These are phyloP conservation scores for Eucalyptus shirleyi DNA, from an alignment of 345 rosid species.

Conservation along the genomic window DNA sequence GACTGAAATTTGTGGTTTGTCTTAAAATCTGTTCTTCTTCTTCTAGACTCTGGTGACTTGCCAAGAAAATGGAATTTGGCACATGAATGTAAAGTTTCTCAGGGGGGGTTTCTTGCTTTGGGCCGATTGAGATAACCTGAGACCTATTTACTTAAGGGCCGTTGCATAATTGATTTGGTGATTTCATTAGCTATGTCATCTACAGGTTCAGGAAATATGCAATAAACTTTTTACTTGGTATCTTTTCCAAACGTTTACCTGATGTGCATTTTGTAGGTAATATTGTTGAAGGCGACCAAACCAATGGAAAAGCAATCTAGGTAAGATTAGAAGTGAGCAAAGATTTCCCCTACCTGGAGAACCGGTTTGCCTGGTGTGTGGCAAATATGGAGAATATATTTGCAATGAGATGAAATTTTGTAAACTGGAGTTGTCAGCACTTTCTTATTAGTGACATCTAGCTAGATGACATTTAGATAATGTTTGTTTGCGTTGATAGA, in stretches of 20 bases:
- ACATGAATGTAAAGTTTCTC: background rate
- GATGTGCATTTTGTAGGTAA: constrained; percentile 3
- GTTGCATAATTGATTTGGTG: background rate
- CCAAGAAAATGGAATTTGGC: background rate
- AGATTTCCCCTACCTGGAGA: constrained; percentile 46
- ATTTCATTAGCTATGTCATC: background rate
- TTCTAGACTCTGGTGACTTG: background rate
- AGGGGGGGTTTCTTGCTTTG: background rate
- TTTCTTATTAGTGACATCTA: background rate
- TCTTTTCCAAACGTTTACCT: background rate
- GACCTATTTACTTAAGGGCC: background rate
- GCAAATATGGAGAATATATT: constrained; percentile 63
- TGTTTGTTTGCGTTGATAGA: constrained; percentile 18
- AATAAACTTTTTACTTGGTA: background rate
- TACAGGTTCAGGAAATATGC: background rate
- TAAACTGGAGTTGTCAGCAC: background rate
- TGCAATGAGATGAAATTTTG: constrained; percentile 36
- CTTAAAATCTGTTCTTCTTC: background rate
- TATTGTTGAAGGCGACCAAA: constrained; percentile 6
- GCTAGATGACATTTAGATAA: background rate
- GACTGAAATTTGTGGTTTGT: constrained; percentile 21
- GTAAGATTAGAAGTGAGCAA: constrained; percentile 35
- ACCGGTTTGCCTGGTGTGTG: constrained; percentile 59
- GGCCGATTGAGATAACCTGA: background rate
- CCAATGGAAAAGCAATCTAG: background rate